These are phyloP conservation scores for Arachnomyces sp. DNA, from an alignment of 2,329 filamentous ascomycete genomes.

Conservation along the genomic window DNA sequence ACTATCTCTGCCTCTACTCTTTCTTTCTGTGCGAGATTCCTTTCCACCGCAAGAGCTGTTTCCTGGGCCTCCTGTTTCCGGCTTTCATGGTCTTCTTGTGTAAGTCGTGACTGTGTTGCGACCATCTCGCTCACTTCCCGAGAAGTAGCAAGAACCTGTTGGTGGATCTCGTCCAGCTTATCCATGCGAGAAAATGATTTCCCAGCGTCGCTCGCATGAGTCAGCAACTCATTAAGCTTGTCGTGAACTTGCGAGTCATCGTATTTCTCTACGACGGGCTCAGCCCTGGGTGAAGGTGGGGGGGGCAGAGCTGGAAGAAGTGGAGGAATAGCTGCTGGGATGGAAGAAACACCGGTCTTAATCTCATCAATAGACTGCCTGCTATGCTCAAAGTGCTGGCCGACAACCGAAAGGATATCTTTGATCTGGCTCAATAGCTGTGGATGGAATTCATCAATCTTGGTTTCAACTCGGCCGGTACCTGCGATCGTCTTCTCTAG, in stretches of 20 bases:
- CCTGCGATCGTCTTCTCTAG: constrained; percentile 65
- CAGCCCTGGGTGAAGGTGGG: constrained; percentile 17
- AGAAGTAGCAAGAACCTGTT: constrained; percentile 77
- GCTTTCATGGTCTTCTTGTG: constrained; percentile 68
- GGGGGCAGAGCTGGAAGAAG: constrained; percentile 47
- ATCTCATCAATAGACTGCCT: constrained; percentile 59
- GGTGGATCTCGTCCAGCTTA: constrained; percentile 80
- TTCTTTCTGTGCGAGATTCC: constrained; percentile 60
- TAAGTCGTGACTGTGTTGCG: constrained; percentile 64
- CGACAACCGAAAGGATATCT: constrained; percentile 74
- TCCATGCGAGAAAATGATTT: constrained; percentile 69
- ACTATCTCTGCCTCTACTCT: constrained; percentile 49
- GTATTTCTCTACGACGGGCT: constrained; percentile 49
- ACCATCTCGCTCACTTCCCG: constrained; percentile 79
- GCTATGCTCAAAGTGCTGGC: constrained; percentile 81
- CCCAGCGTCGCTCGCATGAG: constrained; percentile 49
- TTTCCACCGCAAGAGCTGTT: constrained; percentile 71
- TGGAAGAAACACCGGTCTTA: constrained; percentile 47
- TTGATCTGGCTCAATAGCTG: constrained; percentile 80
- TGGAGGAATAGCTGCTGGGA: constrained; percentile 47
- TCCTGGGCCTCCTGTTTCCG: constrained; percentile 74
- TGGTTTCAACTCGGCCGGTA: constrained; percentile 68
- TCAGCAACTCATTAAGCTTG: constrained; percentile 47
- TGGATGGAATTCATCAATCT: constrained; percentile 76
- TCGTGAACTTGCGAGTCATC: constrained; percentile 53